Evolutionary conservation across 2,329 filamentous ascomycete genomes (phyloP), one percentile per base, ranked within the genome.

Genomic region (Neofusicoccum umdonicola): DNA sequence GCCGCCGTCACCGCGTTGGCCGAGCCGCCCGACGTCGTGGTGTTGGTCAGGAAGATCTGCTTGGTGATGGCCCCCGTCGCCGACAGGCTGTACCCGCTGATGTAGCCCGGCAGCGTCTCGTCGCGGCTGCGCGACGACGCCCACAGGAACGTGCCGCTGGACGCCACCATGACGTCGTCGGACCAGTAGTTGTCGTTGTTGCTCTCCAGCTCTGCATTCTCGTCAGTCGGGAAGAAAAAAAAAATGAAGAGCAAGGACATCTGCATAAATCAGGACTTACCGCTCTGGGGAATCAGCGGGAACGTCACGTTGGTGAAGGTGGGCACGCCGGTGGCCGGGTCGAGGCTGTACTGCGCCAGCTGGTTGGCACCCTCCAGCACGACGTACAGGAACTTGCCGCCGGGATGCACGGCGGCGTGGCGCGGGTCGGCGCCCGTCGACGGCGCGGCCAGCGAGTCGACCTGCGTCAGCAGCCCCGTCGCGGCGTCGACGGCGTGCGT

Each of bases 1-100:
- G 72, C 71, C 2, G 77, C 71, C 1, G 72, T 65, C 4, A 78
- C 71, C 0, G 73, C 72, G 58, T 79, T 79, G 11, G 76, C 74
- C 11, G 69, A 71, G 11, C 77, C 74, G 22, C 76, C 77, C 61
- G 74, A 77, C 4, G 69, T 71, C 3, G 68, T 72, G 13, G 73
- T 78, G 42, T 71, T 66, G 1, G 66, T 47, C 4, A 78, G 64
- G 67, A 75, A 77, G 6, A 72, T 65, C 67, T 77, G 75, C 31
- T 66, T 19, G 1, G 62, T 15, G 17, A 79, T 74, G 13, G 67
- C 66, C 5, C 76, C 76, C 15, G 61, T 66, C 7, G 65, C 44
- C 3, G 70, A 67, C 2, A 79, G 68, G 1, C 67, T 50, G 62
- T 78, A 77, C 0, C 69, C 73, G 1, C 74, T 74, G 51, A 79